Base-by-base conservation (phyloP, 2,329 filamentous ascomycete genomes). In the Paracamarosporium sp. region DNA sequence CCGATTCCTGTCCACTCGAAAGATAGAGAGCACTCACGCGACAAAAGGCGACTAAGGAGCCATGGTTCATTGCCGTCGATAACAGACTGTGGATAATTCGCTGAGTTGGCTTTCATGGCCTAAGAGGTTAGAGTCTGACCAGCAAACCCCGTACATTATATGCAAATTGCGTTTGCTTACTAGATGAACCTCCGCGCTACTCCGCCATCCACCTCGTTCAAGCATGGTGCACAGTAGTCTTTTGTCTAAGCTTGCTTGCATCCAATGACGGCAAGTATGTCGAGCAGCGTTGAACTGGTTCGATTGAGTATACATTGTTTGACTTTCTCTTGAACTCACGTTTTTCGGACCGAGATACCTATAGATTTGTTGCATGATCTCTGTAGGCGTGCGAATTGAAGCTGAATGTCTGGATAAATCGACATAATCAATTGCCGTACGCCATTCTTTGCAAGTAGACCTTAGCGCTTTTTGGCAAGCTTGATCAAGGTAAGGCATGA, bases 231-330 rank as follows among this genome's bases (percentile, higher is more conserved):
- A 71, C 11, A 89, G 74, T 1, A 90, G 63, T 1, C 65, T 73
- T 40, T 74, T 72, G 48, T 87, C 76, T n/a, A 89, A 70, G 48
- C 86, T 85, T 22, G 81, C 81, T 35, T 81, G 72, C 77, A 88
- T 86, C 88, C 86, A 90, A 33, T 75, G 72, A 44, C 82, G 81
- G 66, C 86, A 90, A 17, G 82, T 82, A 60, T 85, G 83, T 17
- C 87, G 81, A 15, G 86, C 86, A 53, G 84, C 79, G 64, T 90
- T 83, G 69, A 88, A 90, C 48, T 51, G 24, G 12, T 6, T 9
- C 33, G 17, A n/a, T 6, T 51, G 25, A 51, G 12, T 12, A 40
- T 6, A 11, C 31, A 31, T 15, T 4, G 12, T 11, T 22, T 8
- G 15, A 7, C 11, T 2, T 43, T 25, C n/a, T 20, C 17, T 4